A percentile compares a stretch with the other conserved stretches of the same genome.
phyloP scores from a whole-genome alignment of 2,329 filamentous ascomycete genomes.

The Microdochium paspali region DNA sequence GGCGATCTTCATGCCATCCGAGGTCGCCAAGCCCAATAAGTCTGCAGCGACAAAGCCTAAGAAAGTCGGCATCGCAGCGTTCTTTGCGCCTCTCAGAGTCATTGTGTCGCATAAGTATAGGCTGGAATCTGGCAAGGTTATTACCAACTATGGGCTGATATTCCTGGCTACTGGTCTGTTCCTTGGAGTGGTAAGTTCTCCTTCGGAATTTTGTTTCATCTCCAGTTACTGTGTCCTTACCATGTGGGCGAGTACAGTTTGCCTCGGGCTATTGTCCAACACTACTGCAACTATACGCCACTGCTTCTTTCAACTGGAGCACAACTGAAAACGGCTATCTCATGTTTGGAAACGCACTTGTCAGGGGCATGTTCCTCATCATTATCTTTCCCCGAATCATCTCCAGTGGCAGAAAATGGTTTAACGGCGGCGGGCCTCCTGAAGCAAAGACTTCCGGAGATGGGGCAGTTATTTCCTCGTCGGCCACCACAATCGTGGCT shows the following conservation, averaged over 20 bases:
- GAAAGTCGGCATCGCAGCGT: slow-evolving; percentile 33
- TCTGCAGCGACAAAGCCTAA: slow-evolving; percentile 1
- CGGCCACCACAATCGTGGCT: background rate
- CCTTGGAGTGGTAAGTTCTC: slow-evolving; percentile 48
- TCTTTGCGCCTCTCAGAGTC: slow-evolving; percentile 55
- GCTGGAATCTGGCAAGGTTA: slow-evolving; percentile 36
- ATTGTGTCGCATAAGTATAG: slow-evolving; percentile 48
- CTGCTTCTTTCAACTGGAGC: slow-evolving; percentile 42
- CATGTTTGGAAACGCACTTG: slow-evolving; percentile 45
- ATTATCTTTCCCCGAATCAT: slow-evolving; percentile 45
- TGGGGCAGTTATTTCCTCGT: background rate
- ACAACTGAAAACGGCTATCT: slow-evolving; percentile 47
- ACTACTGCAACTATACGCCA: slow-evolving; percentile 51
- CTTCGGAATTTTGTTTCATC: too few species aligned
- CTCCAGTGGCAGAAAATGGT: slow-evolving; percentile 29
- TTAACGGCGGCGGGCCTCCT: slow-evolving; percentile 7
- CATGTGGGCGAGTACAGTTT: slow-evolving; percentile 23
- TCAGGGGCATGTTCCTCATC: slow-evolving; percentile 45
- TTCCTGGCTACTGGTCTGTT: slow-evolving; percentile 59
- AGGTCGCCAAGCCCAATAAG: slow-evolving; percentile 11
- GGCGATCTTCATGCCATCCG: slow-evolving; percentile 26
- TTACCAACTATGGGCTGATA: slow-evolving; percentile 50
- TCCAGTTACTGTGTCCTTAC: background rate
- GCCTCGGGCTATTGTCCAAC: slow-evolving; percentile 60
- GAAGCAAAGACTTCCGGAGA: background rate